Base-by-base conservation (phyloP, 2,329 filamentous ascomycete species). In the Didymella segeticola region DNA sequence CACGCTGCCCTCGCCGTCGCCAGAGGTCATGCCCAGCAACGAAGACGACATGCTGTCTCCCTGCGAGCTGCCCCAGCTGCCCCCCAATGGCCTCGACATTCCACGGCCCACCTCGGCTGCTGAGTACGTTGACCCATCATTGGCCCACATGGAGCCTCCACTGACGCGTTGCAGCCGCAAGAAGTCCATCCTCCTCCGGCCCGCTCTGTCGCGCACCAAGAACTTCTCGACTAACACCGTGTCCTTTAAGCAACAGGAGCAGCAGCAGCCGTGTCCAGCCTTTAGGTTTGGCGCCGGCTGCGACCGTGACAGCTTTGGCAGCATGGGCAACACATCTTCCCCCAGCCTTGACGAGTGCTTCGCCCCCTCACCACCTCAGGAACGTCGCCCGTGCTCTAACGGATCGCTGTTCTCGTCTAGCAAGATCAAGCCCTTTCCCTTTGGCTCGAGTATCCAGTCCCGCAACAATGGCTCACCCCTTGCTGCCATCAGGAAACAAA, bases 261-360 rank as follows among this genome's bases (percentile, higher is more conserved):
- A 91, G 30, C 89, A 91, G 60, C 84, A 78, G 58, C 86, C 89
- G 63, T 78, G 88, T 29, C 87, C 90, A 12, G 78, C 88, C 1
- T 95, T 96, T 77, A 86, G 86, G 63, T 96, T 96, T 69, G 89
- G 88, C 62, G 81, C 78, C 66, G 80, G 78, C 55, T 77, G 75
- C 57, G 80, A 79, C 19, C 41, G 48, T n/a, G 42, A 52, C 52
- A 26, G 33, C 39, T 54, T 54, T 49, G 53, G 42, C 22, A 82
- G 80, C 62, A 78, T 82, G 34, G 64, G 80, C 10, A 75, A 79
- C 41, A 81, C 85, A 34, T 84, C 87, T 1, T 81, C 83, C 15
- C 83, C 91, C 61, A 89, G 89, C 14, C 76, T 95, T 38, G 86
- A 87, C 63, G 90, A 96, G 71, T 91, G 89, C 79, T 96, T 96